Conservation (phyloP, 495 filamentous ascomycete genomes). For the Penicillium canescens region DNA sequence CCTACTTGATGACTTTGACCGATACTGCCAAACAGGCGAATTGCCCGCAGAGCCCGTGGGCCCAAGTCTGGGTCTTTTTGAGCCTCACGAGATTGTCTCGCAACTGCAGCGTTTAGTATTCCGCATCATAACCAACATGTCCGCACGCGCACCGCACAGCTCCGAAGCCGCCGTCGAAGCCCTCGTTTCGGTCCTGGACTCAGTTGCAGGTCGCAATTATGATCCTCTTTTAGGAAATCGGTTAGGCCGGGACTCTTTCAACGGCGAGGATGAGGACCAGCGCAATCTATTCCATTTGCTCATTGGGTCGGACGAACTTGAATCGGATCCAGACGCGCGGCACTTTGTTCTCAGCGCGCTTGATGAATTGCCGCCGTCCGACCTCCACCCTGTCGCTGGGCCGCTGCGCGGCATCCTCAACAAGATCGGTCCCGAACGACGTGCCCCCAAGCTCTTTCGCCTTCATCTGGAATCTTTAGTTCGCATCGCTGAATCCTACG, state of each 20-base stretch:
- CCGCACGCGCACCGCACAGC: slow-evolving; percentile 36
- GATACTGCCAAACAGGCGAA: slow-evolving; percentile 41
- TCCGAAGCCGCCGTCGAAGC: slow-evolving; percentile 40
- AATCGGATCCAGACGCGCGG: slow-evolving; percentile 27
- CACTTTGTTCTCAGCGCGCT: slow-evolving; percentile 48
- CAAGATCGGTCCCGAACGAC: slow-evolving; percentile 36
- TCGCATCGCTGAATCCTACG: slow-evolving; percentile 29
- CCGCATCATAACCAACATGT: slow-evolving; percentile 38
- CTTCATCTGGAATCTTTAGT: slow-evolving; percentile 32
- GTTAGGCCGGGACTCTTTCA: slow-evolving; percentile 39
- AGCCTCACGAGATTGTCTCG: slow-evolving; percentile 35
- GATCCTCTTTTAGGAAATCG: slow-evolving; percentile 42
- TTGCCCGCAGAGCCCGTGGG: slow-evolving; percentile 13
- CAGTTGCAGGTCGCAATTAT: slow-evolving; percentile 45
- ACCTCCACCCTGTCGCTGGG: slow-evolving; percentile 32
- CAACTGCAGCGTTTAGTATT: slow-evolving; percentile 36
- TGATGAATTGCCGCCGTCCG: slow-evolving; percentile 30
- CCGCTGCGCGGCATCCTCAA: slow-evolving; percentile 36
- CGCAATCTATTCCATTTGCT: slow-evolving; percentile 52
- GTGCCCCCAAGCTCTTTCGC: slow-evolving; percentile 38
- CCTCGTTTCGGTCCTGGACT: slow-evolving; percentile 44
- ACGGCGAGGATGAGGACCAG: slow-evolving; percentile 46
- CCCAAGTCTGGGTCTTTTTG: slow-evolving; percentile 16
- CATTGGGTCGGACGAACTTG: slow-evolving; percentile 39
- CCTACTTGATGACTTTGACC: slow-evolving; percentile 42